Conservation (phyloP, 1,284 basidiomycete genomes). For the Wallemia ichthyophaga region DNA sequence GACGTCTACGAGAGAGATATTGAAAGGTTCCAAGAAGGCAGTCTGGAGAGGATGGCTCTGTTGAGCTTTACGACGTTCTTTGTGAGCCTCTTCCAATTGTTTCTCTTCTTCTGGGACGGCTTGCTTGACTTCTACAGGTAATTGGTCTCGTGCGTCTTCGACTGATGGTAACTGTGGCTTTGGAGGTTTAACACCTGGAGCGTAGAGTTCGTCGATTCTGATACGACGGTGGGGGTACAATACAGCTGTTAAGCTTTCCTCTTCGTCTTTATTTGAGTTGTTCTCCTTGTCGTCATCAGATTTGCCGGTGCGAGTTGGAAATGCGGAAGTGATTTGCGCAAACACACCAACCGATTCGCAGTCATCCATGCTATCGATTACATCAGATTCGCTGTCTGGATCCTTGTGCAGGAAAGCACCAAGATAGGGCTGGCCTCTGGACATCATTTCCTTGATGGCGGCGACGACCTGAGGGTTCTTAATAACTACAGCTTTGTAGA, state of each 20-base stretch:
- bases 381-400: conserved; percentile 68
- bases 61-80: conserved; percentile 2
- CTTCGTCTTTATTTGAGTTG: conserved; percentile 26
- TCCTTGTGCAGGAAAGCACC: conserved; percentile 95
- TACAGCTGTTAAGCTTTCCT: conserved; percentile 74
- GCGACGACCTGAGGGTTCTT: conserved; percentile 69
- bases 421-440: conserved; percentile 85
- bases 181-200: conserved; percentile 7
- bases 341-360: conserved; percentile 89
- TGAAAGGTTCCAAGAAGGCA: conserved; percentile 65
- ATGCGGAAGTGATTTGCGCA: conserved; percentile 87
- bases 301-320: conserved; percentile 27
- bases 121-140: conserved; percentile 1
- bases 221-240: conserved; percentile 85
- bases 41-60: conserved; percentile 36
- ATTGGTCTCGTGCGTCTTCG: background rate
- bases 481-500: conserved; percentile 88
- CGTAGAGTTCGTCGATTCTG: conserved; percentile 47
- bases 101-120: background rate
- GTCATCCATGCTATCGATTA: conserved; percentile 60
- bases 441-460: conserved; percentile 87
- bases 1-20: conserved; percentile 70
- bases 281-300: conserved; percentile 16
- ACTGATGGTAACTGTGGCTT: background rate
- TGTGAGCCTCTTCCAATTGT: conserved; percentile 2